A percentile compares a stretch with the other conserved stretches of the same genome.
Conservation (phyloP, 2,329 filamentous ascomycete species). For the Pseudogymnoascus sp. region DNA sequence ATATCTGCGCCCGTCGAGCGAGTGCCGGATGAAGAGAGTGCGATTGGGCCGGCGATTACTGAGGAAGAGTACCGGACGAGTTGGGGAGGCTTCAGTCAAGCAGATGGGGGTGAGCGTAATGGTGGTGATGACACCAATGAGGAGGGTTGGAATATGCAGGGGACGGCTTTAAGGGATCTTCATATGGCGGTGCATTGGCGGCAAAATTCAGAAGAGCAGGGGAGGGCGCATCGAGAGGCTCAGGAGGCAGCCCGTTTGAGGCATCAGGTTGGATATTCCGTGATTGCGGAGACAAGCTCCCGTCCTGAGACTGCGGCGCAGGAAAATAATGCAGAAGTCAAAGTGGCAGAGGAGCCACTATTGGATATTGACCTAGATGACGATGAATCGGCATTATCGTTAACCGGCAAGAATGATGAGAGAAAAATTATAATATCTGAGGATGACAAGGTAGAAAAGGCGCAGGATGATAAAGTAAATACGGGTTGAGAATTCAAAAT, state of each 20-base stretch:
- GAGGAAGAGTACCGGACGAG: neutral
- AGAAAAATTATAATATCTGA: neutral
- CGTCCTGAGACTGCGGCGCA: neutral
- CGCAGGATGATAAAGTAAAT: neutral
- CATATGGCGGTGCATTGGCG: constrained; percentile 5
- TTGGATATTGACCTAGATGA: neutral
- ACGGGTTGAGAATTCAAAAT: neutral
- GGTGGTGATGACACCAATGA: neutral
- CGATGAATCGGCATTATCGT: neutral
- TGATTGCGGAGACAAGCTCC: neutral
- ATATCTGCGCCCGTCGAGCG: neutral
- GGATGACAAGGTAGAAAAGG: neutral
- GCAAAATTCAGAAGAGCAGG: neutral
- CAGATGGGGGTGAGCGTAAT: neutral
- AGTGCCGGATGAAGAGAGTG: neutral
- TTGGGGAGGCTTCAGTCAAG: neutral
- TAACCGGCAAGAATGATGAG: neutral
- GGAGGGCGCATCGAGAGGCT: neutral
- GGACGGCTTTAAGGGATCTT: neutral
- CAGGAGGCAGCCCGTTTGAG: neutral
- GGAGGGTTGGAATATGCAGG: neutral
- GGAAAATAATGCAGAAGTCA: neutral
- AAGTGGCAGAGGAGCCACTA: neutral
- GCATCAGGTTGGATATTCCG: neutral
- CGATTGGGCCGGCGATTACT: neutral